These are phyloP conservation scores for Fraxinus baroniana DNA, from an alignment of 305 asterid genomes.

Conservation along the genomic window DNA sequence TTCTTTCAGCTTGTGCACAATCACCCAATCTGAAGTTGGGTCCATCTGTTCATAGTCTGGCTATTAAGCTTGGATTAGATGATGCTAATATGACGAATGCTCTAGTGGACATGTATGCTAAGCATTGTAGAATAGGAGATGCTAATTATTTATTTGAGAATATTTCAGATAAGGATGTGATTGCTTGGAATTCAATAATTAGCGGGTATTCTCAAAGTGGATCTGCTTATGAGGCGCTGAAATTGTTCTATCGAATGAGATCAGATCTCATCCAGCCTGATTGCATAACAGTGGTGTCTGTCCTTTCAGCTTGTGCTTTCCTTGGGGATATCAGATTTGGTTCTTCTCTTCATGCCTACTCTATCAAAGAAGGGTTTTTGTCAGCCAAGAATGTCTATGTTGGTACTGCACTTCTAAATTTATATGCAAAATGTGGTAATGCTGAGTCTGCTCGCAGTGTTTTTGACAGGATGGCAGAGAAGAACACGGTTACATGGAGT, in stretches of 20 bases:
- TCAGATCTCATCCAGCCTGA: conserved; percentile 35
- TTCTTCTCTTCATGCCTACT: conserved; percentile 45
- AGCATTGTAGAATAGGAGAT: conserved; percentile 39
- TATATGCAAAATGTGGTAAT: conserved; percentile 59
- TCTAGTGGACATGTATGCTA: conserved; percentile 57
- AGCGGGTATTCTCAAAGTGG: conserved; percentile 43
- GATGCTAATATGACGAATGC: conserved; percentile 48
- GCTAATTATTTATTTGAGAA: conserved; percentile 42
- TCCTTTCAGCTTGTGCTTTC: conserved; percentile 49
- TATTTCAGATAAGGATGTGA: conserved; percentile 41
- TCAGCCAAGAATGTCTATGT: conserved; percentile 35
- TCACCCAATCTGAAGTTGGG: conserved; percentile 41
- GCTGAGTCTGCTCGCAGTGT: conserved; percentile 45
- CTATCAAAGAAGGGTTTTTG: conserved; percentile 44
- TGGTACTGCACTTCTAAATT: conserved; percentile 52
- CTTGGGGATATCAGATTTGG: conserved; percentile 38
- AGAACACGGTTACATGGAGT: conserved; percentile 47
- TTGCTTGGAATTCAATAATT: conserved; percentile 58
- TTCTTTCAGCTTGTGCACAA: conserved; percentile 57
- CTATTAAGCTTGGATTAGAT: conserved; percentile 46
- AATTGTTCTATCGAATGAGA: conserved; percentile 45
- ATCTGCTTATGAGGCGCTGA: conserved; percentile 36
- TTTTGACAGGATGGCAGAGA: conserved; percentile 47
- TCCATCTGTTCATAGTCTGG: conserved; percentile 44
- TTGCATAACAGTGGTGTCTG: conserved; percentile 42